Conservation (phyloP, 208 protist genomes). For the Lotmaria passim region DNA sequence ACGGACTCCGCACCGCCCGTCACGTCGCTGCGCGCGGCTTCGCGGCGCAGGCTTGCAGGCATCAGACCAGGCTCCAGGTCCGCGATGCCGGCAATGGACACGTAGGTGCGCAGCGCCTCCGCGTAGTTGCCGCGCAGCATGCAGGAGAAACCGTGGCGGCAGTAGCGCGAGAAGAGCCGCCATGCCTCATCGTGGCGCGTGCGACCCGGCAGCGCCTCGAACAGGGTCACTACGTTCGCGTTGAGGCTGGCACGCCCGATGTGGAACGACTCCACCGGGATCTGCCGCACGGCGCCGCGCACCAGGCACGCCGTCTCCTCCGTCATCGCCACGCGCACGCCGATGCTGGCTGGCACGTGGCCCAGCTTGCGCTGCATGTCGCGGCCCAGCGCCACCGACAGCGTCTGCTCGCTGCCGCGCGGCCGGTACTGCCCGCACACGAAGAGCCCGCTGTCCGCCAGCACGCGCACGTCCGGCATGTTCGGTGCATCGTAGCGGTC, state of each 20-base stretch:
- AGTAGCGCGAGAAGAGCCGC: slow-evolving; percentile 27
- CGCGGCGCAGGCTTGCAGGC: slow-evolving; percentile 22
- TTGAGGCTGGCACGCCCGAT: slow-evolving; percentile 7
- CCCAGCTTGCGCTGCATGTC: slow-evolving; percentile 35
- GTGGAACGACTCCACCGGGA: slow-evolving; percentile 1
- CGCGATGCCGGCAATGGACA: slow-evolving; percentile 24
- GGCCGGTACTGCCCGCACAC: slow-evolving; percentile 20
- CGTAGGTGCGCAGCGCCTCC: slow-evolving; percentile 32
- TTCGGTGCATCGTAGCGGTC: background rate
- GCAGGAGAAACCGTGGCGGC: slow-evolving; percentile 35
- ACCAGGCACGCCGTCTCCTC: slow-evolving; percentile 50
- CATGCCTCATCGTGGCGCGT: slow-evolving; percentile 24
- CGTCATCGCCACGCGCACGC: slow-evolving; percentile 38
- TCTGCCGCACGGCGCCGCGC: slow-evolving; percentile 15
- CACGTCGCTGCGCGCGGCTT: slow-evolving; percentile 17
- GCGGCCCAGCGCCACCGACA: slow-evolving; percentile 35
- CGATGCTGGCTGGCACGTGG: slow-evolving; percentile 28
- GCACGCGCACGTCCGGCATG: slow-evolving; percentile 18
- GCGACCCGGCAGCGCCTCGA: slow-evolving; percentile 32
- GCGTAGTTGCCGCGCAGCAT: slow-evolving; percentile 52
- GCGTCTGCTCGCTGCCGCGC: slow-evolving; percentile 19
- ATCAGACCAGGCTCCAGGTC: slow-evolving; percentile 31
- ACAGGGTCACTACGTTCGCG: slow-evolving; percentile 33
- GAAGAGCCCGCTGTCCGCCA: slow-evolving; percentile 36
- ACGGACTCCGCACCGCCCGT: slow-evolving; percentile 19